Evolutionary conservation across 1,284 basidiomycete genomes (phyloP), one percentile per base, ranked within the genome.

Genomic region (Ceratobasidium papillatum): DNA sequence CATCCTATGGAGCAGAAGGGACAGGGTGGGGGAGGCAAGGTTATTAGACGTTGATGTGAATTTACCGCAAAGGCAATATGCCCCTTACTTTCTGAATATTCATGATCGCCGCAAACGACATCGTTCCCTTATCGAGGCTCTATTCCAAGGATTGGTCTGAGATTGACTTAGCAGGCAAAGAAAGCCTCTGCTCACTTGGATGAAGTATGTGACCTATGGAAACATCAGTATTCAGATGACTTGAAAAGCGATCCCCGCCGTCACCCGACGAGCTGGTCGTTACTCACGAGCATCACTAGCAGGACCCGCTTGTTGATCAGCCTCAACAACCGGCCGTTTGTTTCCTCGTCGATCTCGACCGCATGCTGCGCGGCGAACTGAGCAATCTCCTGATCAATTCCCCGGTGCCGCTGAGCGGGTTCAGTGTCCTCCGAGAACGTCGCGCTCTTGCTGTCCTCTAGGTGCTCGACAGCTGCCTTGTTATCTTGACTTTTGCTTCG

Each of bases 71-170:
- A 41, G 19, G 22, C 12, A 56, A 17, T 19, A 8, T 34, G 25
- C 36, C 68, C 54, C 68, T 59, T 59, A 71, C 68, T 52, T 71
- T 71, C 54, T 71, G 68, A 41, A 71, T 71, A 30, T 59, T 59
- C 68, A 71, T 71, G 43, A 71, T 71, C 30, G 68, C 68, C 43
- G 68, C 68, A 41, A 71, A 71, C 36, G 68, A 71, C 68, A 71
- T 71, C 4, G 68, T 71, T 17, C 54, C 54, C 41, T 71, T 71
- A 36, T 71, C 68, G 11, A 71, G 38, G 14, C 45, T 47, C 45
- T 47, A 47, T 12, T n/a, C n/a, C n/a, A n/a, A 17, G 45, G 45
- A 47, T 47, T 9, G 45, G 11, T 17, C 19, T 47, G 11, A 47
- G 19, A 7, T 19, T 17, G 45, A 19, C 19, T 47, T 9, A n/a